phyloP scores from a whole-genome alignment of 176 grass and related monocot species.

The Lolium perenne region DNA sequence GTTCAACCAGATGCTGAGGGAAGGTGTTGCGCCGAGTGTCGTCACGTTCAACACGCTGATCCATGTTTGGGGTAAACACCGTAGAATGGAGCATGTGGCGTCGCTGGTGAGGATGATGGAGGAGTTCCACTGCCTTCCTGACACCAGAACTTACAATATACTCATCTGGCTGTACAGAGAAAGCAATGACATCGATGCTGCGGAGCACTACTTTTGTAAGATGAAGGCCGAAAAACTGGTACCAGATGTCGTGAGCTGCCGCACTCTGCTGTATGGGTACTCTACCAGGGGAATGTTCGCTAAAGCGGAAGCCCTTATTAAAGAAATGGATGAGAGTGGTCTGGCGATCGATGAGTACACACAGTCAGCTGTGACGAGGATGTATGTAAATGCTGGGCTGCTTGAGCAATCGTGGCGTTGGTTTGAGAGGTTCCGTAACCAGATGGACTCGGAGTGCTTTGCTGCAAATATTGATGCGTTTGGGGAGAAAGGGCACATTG shows the following conservation, averaged over 20 bases:
- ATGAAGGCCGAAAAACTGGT: slow-evolving; percentile 61
- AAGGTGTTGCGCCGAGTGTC: slow-evolving; percentile 66
- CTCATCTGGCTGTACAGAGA: slow-evolving; percentile 80
- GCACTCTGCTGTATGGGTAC: slow-evolving; percentile 87
- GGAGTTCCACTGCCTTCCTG: slow-evolving; percentile 58
- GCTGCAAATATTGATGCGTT: slow-evolving; percentile 89
- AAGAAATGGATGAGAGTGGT: slow-evolving; percentile 65
- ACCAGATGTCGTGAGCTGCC: slow-evolving; percentile 77
- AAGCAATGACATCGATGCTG: slow-evolving; percentile 58
- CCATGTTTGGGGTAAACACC: slow-evolving; percentile 64
- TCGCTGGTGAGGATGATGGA: slow-evolving; percentile 67
- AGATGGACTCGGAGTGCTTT: slow-evolving; percentile 75
- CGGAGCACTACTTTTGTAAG: slow-evolving; percentile 71
- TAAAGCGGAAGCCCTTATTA: slow-evolving; percentile 76
- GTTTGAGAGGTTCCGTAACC: slow-evolving; percentile 69
- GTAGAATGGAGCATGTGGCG: slow-evolving; percentile 55
- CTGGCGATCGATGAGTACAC: slow-evolving; percentile 86
- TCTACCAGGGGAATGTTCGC: slow-evolving; percentile 63
- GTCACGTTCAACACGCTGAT: slow-evolving; percentile 92
- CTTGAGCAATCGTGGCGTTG: slow-evolving; percentile 78
- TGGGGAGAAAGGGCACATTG: slow-evolving; percentile 59
- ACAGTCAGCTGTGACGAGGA: slow-evolving; percentile 89
- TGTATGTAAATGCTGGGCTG: slow-evolving; percentile 79
- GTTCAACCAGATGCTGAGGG: slow-evolving; percentile 73
- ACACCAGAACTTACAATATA: slow-evolving; percentile 81